A percentile compares a stretch with the other conserved stretches of the same genome.
Evolutionary conservation across 495 filamentous ascomycete genomes (phyloP).

Genomic region (Cercophora sp.): DNA sequence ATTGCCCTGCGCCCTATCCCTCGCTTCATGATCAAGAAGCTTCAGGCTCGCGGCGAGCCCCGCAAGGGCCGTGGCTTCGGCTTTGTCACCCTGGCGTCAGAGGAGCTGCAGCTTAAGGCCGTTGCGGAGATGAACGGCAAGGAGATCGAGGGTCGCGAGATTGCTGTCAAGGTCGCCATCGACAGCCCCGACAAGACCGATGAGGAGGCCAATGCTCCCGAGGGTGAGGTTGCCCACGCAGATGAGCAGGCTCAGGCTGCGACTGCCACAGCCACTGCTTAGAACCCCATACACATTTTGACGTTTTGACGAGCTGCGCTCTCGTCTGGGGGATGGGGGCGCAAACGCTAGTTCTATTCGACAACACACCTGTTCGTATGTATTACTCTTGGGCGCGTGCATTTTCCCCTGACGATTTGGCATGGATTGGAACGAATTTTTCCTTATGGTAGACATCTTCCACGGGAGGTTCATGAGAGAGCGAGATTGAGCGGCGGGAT

Average conservation of each 20-base stretch:
- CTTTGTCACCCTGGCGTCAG: slow-evolving; percentile 91
- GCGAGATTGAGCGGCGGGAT: slow-evolving; percentile 28
- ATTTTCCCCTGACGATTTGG: slow-evolving; percentile 30
- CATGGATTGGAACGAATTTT: slow-evolving; percentile 31
- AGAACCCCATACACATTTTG: slow-evolving; percentile 17
- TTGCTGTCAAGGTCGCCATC: slow-evolving; percentile 99
- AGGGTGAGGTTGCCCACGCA: slow-evolving; percentile 39
- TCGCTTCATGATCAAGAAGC: slow-evolving; percentile 99
- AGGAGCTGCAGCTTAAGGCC: slow-evolving; percentile 95
- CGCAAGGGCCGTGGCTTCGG: slow-evolving; percentile 99
- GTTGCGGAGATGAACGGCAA: slow-evolving; percentile 98
- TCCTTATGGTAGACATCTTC: slow-evolving; percentile 27
- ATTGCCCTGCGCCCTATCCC: slow-evolving; percentile 97
- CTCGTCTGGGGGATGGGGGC: slow-evolving; percentile 21
- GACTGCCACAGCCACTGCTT: slow-evolving; percentile 22
- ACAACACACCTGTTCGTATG: slow-evolving; percentile 28
- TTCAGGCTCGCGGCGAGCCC: slow-evolving; percentile 92
- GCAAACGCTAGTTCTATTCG: slow-evolving; percentile 27
- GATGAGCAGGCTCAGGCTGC: slow-evolving; percentile 37
- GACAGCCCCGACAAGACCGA: slow-evolving; percentile 99
- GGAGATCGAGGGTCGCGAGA: slow-evolving; percentile 96
- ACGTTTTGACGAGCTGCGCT: slow-evolving; percentile 27
- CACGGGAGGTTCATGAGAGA: slow-evolving; percentile 20
- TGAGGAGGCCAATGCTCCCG: slow-evolving; percentile 58
- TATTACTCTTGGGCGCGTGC: slow-evolving; percentile 33